These are phyloP conservation scores for Haberlea rhodopensis DNA, from an alignment of 257 asterid species.

Conservation along the genomic window DNA sequence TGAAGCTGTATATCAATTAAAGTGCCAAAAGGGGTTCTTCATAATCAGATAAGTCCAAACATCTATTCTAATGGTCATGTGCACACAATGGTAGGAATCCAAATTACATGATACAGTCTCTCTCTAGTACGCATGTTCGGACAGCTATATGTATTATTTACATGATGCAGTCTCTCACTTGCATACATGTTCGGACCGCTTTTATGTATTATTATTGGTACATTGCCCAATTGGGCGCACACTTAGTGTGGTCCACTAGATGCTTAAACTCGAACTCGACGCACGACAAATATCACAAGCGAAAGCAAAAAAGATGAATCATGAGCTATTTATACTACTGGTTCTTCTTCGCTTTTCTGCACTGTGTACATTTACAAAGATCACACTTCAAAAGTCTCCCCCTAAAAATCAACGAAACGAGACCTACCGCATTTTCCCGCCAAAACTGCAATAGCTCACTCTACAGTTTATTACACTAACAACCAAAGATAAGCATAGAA, in stretches of 20 bases:
- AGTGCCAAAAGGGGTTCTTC: constrained; percentile 7
- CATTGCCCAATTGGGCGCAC: not conserved
- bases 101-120: constrained; percentile 15
- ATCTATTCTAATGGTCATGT: not conserved
- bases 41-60: not conserved
- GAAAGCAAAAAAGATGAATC: not conserved
- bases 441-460: constrained; percentile 21
- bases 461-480: not conserved
- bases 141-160: no score
- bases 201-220: not conserved
- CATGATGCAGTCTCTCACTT: constrained; percentile 4
- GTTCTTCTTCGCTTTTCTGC: no score
- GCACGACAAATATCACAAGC: no score
- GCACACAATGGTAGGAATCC: not conserved
- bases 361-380: no score
- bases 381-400: constrained; percentile 17
- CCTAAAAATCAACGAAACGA: constrained; percentile 23
- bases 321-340: no score
- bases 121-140: not conserved
- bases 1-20: no score
- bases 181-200: not conserved
- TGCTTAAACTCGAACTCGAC: not conserved
- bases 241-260: not conserved
- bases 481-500: not conserved
- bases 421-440: constrained; percentile 28